Conservation (phyloP, 257 asterid species). For the Gynochthodes officinalis region DNA sequence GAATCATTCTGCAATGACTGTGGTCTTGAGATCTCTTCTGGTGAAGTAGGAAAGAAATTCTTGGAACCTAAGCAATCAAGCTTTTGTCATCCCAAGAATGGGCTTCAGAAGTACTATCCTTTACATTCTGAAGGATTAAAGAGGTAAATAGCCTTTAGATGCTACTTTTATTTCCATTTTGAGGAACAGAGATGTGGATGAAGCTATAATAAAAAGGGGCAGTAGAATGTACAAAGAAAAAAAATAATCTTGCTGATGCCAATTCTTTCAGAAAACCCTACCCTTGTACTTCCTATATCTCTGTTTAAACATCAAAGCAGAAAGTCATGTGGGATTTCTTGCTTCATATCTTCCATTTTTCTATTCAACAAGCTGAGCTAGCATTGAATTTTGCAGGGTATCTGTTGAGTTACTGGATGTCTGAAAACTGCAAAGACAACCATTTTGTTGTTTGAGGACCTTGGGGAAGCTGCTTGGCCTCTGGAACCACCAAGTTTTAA, state of each 20-base stretch:
- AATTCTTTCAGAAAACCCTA: neutral
- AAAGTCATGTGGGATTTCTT: neutral
- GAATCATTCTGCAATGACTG: conserved; percentile 71
- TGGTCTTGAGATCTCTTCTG: conserved; percentile 54
- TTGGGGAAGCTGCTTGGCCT: neutral
- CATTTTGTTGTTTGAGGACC: neutral
- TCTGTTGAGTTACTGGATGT: conserved; percentile 8
- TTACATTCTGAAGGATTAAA: conserved; percentile 56
- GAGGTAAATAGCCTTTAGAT: conserved; percentile 33
- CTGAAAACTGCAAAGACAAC: neutral
- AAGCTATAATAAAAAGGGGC: neutral
- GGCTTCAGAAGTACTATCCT: conserved; percentile 46
- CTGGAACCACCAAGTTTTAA: neutral
- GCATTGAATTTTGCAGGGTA: neutral
- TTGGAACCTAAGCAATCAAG: conserved; percentile 56
- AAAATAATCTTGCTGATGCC: neutral
- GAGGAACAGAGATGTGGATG: neutral
- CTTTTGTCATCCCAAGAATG: conserved; percentile 41
- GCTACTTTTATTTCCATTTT: neutral
- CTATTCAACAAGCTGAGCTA: neutral
- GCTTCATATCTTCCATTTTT: neutral
- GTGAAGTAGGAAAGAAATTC: conserved; percentile 52
- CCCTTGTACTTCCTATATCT: neutral
- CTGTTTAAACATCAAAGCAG: neutral
- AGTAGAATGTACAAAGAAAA: neutral